Percentiles rank a stretch among this genome's conserved stretches.
phyloP scores from a whole-genome alignment of 2,329 filamentous ascomycete genomes.

The Aspergillus brasiliensis region DNA sequence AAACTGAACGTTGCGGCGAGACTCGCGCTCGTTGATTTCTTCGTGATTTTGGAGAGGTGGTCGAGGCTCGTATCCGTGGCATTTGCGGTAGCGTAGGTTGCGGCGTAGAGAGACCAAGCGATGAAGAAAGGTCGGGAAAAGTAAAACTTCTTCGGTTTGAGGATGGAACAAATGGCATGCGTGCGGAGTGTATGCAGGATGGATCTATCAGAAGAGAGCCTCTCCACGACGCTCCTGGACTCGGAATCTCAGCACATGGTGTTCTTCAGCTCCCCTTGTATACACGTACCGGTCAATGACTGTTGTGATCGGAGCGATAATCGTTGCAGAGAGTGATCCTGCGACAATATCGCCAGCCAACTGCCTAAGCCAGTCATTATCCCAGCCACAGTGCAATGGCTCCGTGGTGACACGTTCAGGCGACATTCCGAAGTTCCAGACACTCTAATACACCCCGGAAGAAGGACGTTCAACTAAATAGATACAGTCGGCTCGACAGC shows the following conservation, averaged over 20 bases:
- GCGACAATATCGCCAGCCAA: conserved; percentile 29
- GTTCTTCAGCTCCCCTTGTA: not conserved
- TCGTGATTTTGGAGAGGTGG: conserved; percentile 45
- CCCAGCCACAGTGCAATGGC: not conserved
- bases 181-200: conserved; percentile 24
- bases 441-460: not conserved
- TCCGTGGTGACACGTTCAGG: not conserved
- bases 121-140: conserved; percentile 41
- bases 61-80: conserved; percentile 72
- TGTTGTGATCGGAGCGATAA: conserved; percentile 30
- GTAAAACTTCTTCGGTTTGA: conserved; percentile 30
- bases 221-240: conserved; percentile 29
- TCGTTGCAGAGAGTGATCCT: conserved; percentile 26
- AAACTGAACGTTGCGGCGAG: conserved; percentile 61
- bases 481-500: not conserved
- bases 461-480: not conserved
- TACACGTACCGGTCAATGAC: conserved; percentile 30
- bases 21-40: conserved; percentile 46
- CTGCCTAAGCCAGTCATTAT: not conserved
- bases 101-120: conserved; percentile 66
- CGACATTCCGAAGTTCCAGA: not conserved
- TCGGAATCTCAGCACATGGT: not conserved
- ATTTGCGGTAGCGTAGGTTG: conserved; percentile 85
- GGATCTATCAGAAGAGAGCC: conserved; percentile 24
- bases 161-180: conserved; percentile 25